These are phyloP conservation scores for Melocanna baccifera DNA, from an alignment of 176 grass and related monocot genomes.

Conservation along the genomic window DNA sequence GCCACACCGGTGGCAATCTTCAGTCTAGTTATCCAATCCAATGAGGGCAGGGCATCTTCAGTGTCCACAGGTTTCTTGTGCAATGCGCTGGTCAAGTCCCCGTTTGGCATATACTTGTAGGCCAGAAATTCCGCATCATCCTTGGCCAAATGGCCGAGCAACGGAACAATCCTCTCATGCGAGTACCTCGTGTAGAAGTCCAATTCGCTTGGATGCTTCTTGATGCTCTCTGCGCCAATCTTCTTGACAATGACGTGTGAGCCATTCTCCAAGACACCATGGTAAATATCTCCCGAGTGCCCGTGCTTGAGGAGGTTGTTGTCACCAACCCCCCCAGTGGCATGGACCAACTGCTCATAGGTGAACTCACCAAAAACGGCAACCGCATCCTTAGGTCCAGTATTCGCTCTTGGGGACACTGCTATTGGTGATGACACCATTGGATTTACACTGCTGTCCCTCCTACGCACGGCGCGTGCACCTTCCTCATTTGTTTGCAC, in stretches of 20 bases:
- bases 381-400: not conserved
- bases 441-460: conserved; percentile 51
- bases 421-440: conserved; percentile 34
- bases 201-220: conserved; percentile 44
- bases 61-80: conserved; percentile 50
- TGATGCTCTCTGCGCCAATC: conserved; percentile 37
- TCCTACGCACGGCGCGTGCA: conserved; percentile 26
- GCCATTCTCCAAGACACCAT: conserved; percentile 69
- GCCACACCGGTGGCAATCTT: conserved; percentile 83
- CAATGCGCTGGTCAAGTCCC: conserved; percentile 71
- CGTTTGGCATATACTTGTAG: conserved; percentile 81
- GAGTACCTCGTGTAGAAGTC: conserved; percentile 48
- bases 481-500: conserved; percentile 38
- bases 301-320: conserved; percentile 66
- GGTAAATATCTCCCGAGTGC: conserved; percentile 75
- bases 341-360: conserved; percentile 58
- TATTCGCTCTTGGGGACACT: conserved; percentile 16
- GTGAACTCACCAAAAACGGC: conserved; percentile 34
- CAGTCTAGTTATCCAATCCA: conserved; percentile 96
- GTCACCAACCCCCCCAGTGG: conserved; percentile 52
- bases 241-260: conserved; percentile 64
- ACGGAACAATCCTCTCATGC: conserved; percentile 59
- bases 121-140: conserved; percentile 53
- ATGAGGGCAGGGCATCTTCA: conserved; percentile 57
- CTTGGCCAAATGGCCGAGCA: conserved; percentile 52